Base-by-base conservation (phyloP, 1,284 basidiomycete species). In the Flammula alnicola region DNA sequence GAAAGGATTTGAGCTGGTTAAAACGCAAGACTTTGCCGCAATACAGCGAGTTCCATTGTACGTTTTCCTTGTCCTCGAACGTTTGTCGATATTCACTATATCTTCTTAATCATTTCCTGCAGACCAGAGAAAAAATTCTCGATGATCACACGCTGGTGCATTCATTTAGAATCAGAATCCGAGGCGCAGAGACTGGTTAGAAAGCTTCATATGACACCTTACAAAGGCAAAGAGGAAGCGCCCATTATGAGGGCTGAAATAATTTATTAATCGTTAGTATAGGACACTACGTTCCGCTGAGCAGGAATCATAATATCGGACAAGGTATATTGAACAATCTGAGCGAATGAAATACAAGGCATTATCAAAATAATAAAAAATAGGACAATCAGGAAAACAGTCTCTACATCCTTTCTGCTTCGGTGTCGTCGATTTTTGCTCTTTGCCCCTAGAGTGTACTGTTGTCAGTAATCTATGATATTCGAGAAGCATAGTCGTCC, bases 181-280 rank as follows among this genome's bases (percentile, higher is more conserved):
- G 85, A 89, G 60, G 88, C 88, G 1, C 80, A 88, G 58, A 77
- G 79, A 41, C 67, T 90, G 27, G 84, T 83, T 17, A 79, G 84
- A 39, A 66, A 71, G 30, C 54, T 87, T 39, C 86, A 91, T 63
- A 78, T 83, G 73, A 83, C 78, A 3, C 69, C 71, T 31, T 70
- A 71, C 16, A 68, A 67, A 42, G 62, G 60, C 29, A 58, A 62
- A 60, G 72, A 68, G 39, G 66, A 68, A 44, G 74, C 70, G 51
- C 80, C 77, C 59, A 63, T 67, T 33, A 62, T 88, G 53, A 75
- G 73, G 44, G 86, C 85, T 29, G 75, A 75, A 57, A 71, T 89
- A 52, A 69, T 90, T 49, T 78, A 79, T 65, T 90, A 70, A 79
- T 49, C 20, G 8, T n/a, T 20, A 48, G 8, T 32, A n/a, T n/a